Evolutionary conservation across 2,329 filamentous ascomycete species (phyloP).

Genomic region (Pseudophaeomoniella oleicola): DNA sequence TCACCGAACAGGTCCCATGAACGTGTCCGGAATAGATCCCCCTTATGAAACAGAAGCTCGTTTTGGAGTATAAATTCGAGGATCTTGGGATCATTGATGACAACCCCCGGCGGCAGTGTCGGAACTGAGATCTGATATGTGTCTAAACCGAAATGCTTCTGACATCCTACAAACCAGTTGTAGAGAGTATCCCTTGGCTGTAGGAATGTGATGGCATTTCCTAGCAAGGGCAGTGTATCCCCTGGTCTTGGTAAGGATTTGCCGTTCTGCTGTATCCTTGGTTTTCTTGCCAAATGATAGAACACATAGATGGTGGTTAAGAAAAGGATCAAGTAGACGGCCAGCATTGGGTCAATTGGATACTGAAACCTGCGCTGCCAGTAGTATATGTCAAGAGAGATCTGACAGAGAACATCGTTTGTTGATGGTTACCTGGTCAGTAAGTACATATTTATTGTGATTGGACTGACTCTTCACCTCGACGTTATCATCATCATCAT

Average conservation of each 20-base stretch:
- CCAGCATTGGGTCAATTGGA: neutral
- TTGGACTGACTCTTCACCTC: too few relatives aligned
- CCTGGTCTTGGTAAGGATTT: constrained; percentile 12
- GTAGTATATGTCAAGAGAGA: too few relatives aligned
- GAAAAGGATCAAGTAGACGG: constrained; percentile 1
- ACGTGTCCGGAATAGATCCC: constrained; percentile 44
- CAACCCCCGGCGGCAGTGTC: constrained; percentile 45
- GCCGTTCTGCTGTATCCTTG: too few relatives aligned
- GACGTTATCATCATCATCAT: too few relatives aligned
- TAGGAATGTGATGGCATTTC: constrained; percentile 48
- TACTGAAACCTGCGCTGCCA: constrained; percentile 1
- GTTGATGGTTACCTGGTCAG: too few relatives aligned
- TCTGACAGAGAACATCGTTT: too few relatives aligned
- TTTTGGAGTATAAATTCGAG: constrained; percentile 49
- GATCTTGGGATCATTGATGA: constrained; percentile 47
- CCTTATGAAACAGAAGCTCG: constrained; percentile 46
- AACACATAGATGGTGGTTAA: too few relatives aligned
- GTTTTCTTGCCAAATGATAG: too few relatives aligned
- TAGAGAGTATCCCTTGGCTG: constrained; percentile 46
- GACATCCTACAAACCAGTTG: constrained; percentile 46
- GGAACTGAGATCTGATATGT: constrained; percentile 50
- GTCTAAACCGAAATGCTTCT: constrained; percentile 41
- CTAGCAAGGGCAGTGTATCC: constrained; percentile 32
- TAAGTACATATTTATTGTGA: too few relatives aligned
- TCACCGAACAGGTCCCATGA: constrained; percentile 51